Conservation (phyloP, 108 stramenopile genomes). For the Conticribra weissflogii region DNA sequence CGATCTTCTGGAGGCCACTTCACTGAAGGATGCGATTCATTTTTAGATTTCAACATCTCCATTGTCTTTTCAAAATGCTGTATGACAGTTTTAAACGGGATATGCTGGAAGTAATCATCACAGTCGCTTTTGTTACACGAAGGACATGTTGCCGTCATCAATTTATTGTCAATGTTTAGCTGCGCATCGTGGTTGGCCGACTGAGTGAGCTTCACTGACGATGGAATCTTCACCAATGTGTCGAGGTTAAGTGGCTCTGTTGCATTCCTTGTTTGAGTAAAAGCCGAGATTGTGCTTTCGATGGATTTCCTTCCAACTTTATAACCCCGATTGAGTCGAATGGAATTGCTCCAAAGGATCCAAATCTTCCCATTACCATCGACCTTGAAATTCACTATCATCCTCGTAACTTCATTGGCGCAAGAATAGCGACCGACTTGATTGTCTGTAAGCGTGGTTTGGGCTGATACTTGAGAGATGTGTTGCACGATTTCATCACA, state of each 20-base stretch:
- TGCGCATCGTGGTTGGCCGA: slow-evolving; percentile 54
- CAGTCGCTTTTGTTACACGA: slow-evolving; percentile 52
- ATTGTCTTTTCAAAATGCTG: slow-evolving; percentile 78
- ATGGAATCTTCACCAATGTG: slow-evolving; percentile 59
- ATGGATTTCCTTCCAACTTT: slow-evolving; percentile 7
- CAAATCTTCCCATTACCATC: slow-evolving; percentile 74
- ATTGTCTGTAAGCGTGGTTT: slow-evolving; percentile 30
- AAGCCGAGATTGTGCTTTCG: slow-evolving; percentile 1
- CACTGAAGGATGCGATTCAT: slow-evolving; percentile 29
- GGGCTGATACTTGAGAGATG: slow-evolving; percentile 56
- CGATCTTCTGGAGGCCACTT: slow-evolving; percentile 74
- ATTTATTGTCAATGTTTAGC: slow-evolving; percentile 38
- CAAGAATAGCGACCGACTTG: slow-evolving; percentile 26
- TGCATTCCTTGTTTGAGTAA: neutral
- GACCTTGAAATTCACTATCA: slow-evolving; percentile 87
- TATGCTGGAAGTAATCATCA: slow-evolving; percentile 58
- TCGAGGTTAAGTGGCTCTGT: slow-evolving; percentile 65
- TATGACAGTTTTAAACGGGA: slow-evolving; percentile 81
- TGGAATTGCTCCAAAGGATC: slow-evolving; percentile 54
- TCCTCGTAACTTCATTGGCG: slow-evolving; percentile 57
- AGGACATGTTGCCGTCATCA: slow-evolving; percentile 53
- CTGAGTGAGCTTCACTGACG: slow-evolving; percentile 60
- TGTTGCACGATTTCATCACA: slow-evolving; percentile 79
- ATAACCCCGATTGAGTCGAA: slow-evolving; percentile 38
- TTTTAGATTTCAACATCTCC: slow-evolving; percentile 42